A percentile compares a stretch with the other conserved stretches of the same genome.
These are phyloP conservation scores for Zanthoxylum bungeanum DNA, from an alignment of 345 rosid species.

Conservation along the genomic window DNA sequence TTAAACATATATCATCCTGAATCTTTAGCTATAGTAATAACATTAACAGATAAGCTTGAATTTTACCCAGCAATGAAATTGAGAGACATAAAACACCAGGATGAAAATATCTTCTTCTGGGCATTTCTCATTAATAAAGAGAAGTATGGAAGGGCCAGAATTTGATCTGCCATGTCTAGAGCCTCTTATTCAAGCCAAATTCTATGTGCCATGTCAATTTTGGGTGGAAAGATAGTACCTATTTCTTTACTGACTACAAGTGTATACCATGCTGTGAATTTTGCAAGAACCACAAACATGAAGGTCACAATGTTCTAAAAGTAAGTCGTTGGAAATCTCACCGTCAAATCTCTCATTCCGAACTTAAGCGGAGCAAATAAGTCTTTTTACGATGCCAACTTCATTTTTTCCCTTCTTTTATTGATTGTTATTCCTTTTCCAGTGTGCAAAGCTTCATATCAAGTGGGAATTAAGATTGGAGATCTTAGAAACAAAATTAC, in stretches of 20 bases:
- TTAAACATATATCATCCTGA: not conserved
- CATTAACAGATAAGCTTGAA: not conserved
- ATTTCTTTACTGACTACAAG: not conserved
- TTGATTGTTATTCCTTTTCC: not conserved
- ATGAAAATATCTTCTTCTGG: not conserved
- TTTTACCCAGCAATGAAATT: not conserved
- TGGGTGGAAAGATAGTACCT: not conserved
- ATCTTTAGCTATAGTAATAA: not conserved
- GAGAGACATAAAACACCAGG: not conserved
- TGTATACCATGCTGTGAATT: conserved; percentile 1
- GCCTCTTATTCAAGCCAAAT: conserved; percentile 1
- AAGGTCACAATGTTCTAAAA: not conserved
- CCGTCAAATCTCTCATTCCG: no score
- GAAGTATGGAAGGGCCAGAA: not conserved
- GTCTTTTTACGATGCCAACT: not conserved
- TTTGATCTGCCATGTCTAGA: not conserved
- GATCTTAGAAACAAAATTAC: not conserved
- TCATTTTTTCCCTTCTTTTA: not conserved
- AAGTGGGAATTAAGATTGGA: conserved; percentile 1
- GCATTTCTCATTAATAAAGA: not conserved
- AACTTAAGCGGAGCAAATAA: no score
- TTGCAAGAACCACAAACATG: not conserved
- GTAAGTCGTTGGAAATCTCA: no score
- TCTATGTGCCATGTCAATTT: not conserved
- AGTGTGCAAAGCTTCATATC: conserved; percentile 11